Base-by-base conservation (phyloP, 345 rosid species). In the Rubroshorea leprosula region DNA sequence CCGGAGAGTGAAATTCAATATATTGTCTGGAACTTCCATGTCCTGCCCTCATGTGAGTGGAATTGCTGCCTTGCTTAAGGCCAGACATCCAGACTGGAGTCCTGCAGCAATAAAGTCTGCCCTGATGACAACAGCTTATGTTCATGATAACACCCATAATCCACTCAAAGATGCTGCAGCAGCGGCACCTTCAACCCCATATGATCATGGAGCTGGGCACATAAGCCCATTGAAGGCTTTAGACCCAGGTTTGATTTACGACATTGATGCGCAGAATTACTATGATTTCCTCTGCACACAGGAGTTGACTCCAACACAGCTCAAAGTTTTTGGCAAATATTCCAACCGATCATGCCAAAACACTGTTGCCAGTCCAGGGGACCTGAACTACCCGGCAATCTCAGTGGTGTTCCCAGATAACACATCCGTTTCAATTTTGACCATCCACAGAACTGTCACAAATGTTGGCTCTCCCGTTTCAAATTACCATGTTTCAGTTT, bases 31-130 rank as follows among this genome's bases (percentile, higher is more conserved):
- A 49, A 91, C 98, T 63, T 91, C 98, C 18, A 88, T 91, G 96
- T 86, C 98, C 0, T 91, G 98, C 61, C 96, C 98, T 20, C 98
- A 91, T 63, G 96, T 91, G 51, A 88, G 98, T 31, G 98, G 98
- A 19, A 68, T 88, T 1, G 98, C 95, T 1, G 98, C 98, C 5
- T 71, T 91, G 70, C 77, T 91, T 53, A 91, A 82, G 65, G 88
- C 93, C 22, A 80, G 85, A 60, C 96, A 88, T 60, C 96, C 98
- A 2, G 90, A 84, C 24, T 91, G 98, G 98, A 84, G 95, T 29
- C 90, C 96, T 0, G 88, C 98, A 0, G 93, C 92, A 15, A 73
- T 91, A 13, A 88, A 88, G 74, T 91, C 98, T 49, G 96, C 98
- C 24, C 81, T 91, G 25, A 84, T 91, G 96, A 91, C 98, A 17